These are phyloP conservation scores for Mycena haematopus DNA, from an alignment of 768 basidiomycete genomes.

Conservation along the genomic window DNA sequence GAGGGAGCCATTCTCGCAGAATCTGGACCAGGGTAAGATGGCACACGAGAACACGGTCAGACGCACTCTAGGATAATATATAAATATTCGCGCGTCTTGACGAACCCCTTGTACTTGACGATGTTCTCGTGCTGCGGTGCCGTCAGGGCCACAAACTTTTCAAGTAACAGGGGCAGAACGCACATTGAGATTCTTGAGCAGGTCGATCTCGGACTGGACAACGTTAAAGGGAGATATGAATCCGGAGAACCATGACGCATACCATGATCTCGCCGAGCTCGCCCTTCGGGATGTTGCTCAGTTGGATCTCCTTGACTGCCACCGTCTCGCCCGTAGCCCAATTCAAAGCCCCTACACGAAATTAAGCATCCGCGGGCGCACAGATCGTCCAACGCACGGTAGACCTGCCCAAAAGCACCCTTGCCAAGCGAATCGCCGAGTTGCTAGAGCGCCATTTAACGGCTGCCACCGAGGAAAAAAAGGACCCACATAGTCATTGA, in stretches of 20 bases:
- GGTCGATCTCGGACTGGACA: conserved; percentile 89
- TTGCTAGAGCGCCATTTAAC: conserved; percentile 62
- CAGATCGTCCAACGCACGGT: conserved; percentile 64
- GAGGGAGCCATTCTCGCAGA: conserved; percentile 98
- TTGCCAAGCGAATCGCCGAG: conserved; percentile 95
- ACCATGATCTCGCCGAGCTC: conserved; percentile 99
- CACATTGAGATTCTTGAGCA: conserved; percentile 96
- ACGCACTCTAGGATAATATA: conserved; percentile 96
- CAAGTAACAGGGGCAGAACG: conserved; percentile 32
- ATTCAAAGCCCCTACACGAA: conserved; percentile 75
- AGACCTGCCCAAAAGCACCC: conserved; percentile 97
- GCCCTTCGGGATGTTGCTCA: conserved; percentile 91
- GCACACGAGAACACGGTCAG: neutral
- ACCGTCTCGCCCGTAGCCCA: conserved; percentile 98
- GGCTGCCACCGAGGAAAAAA: conserved; percentile 16
- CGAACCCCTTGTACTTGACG: conserved; percentile 98
- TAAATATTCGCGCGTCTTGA: conserved; percentile 91
- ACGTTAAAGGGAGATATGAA: conserved; percentile 19
- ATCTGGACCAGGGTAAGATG: conserved; percentile 49
- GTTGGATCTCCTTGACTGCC: conserved; percentile 96
- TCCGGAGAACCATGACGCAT: conserved; percentile 32
- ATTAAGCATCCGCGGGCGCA: conserved; percentile 1
- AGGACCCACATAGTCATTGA: conserved; percentile 68
- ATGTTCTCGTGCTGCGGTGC: conserved; percentile 86
- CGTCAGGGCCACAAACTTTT: conserved; percentile 20